Conservation (phyloP, 2,329 filamentous ascomycete genomes). For the Hypoxylon sp. region DNA sequence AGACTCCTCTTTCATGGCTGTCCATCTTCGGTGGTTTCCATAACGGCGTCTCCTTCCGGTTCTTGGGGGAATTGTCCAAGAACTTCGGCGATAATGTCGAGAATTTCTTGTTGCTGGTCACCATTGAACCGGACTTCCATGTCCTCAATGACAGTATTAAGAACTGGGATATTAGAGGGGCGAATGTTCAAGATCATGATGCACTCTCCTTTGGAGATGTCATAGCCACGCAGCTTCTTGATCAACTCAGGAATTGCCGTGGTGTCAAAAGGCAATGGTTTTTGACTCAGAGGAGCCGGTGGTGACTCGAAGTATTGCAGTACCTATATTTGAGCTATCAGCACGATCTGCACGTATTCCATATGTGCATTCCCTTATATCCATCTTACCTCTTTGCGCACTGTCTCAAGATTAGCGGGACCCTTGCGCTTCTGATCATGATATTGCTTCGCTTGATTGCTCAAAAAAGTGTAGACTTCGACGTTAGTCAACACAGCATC, state of each 20-base stretch:
- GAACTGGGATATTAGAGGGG: constrained; percentile 68
- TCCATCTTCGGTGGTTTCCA: constrained; percentile 55
- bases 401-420: constrained; percentile 71
- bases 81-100: constrained; percentile 69
- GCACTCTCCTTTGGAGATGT: constrained; percentile 77
- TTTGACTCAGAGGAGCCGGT: constrained; percentile 70
- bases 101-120: constrained; percentile 71
- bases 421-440: constrained; percentile 66
- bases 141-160: constrained; percentile 77
- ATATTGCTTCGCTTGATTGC: constrained; percentile 68
- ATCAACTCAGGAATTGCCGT: constrained; percentile 68
- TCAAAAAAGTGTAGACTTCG: constrained; percentile 78
- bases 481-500: constrained; percentile 79
- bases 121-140: constrained; percentile 72
- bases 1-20: not conserved
- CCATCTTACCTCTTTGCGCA: constrained; percentile 73
- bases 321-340: constrained; percentile 60
- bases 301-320: constrained; percentile 70
- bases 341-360: not conserved
- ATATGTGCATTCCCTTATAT: not conserved
- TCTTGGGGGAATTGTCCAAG: constrained; percentile 66
- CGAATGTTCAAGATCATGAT: constrained; percentile 78
- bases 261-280: constrained; percentile 67
- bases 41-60: constrained; percentile 56
- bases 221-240: constrained; percentile 67